phyloP scores from a whole-genome alignment of 2,329 filamentous ascomycete species.

The Calonectria pseudoturangicola region DNA sequence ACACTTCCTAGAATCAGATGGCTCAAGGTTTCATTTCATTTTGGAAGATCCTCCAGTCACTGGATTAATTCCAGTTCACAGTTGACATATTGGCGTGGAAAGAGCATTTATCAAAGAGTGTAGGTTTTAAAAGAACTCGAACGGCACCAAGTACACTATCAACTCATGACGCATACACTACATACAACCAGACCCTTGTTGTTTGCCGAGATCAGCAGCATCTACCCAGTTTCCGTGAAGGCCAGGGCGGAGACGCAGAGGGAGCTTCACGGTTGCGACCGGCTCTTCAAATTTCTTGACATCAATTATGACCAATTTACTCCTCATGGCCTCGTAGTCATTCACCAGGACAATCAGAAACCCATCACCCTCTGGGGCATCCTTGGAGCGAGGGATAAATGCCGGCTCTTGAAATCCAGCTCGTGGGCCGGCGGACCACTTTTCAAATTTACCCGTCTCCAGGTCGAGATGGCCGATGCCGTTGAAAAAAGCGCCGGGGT shows the following conservation, averaged over 20 bases:
- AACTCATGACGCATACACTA: too few relatives aligned
- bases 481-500: not conserved
- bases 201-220: not conserved
- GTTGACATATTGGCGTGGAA: too few relatives aligned
- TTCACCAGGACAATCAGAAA: slow-evolving; percentile 27
- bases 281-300: slow-evolving; percentile 6
- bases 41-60: too few relatives aligned
- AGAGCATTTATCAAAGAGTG: too few relatives aligned
- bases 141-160: too few relatives aligned
- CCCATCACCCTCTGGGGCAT: slow-evolving; percentile 29
- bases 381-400: not conserved
- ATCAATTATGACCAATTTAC: not conserved
- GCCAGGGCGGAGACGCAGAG: slow-evolving; percentile 21
- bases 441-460: not conserved
- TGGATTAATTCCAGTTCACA: too few relatives aligned
- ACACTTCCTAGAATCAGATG: too few relatives aligned
- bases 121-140: too few relatives aligned
- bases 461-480: not conserved
- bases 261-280: slow-evolving; percentile 26
- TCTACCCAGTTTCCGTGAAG: slow-evolving; percentile 36
- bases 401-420: not conserved
- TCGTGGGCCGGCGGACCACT: not conserved
- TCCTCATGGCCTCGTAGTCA: slow-evolving; percentile 18
- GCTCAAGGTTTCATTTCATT: too few relatives aligned
- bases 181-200: too few relatives aligned